Evolutionary conservation across 2,329 filamentous ascomycete species (phyloP).

Genomic region (Paraconiothyrium sp.): DNA sequence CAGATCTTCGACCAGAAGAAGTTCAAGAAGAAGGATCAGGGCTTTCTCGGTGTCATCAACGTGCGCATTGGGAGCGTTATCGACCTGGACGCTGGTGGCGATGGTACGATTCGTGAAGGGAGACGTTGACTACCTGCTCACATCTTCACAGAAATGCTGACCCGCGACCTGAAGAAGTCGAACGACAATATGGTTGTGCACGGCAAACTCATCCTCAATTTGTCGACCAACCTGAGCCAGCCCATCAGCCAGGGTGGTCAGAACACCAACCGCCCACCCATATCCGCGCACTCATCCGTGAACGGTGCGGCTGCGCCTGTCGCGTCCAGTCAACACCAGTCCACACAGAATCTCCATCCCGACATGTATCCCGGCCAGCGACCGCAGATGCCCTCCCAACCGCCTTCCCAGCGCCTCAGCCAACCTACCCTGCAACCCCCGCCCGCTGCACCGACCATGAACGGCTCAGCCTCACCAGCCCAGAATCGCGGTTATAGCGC

Average conservation of each 20-base stretch:
- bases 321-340: slow-evolving; percentile 53
- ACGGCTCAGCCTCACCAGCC: slow-evolving; percentile 48
- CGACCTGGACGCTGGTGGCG: slow-evolving; percentile 86
- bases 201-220: slow-evolving; percentile 94
- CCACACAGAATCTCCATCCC: slow-evolving; percentile 49
- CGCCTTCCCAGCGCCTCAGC: slow-evolving; percentile 38
- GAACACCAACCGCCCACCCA: slow-evolving; percentile 50
- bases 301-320: slow-evolving; percentile 47
- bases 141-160: slow-evolving; percentile 82
- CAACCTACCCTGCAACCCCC: slow-evolving; percentile 45
- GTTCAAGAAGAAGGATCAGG: slow-evolving; percentile 99
- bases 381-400: slow-evolving; percentile 33
- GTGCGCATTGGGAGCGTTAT: slow-evolving; percentile 94
- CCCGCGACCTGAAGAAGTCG: slow-evolving; percentile 94
- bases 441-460: slow-evolving; percentile 35
- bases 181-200: slow-evolving; percentile 98
- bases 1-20: slow-evolving; percentile 99
- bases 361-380: slow-evolving; percentile 49
- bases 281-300: slow-evolving; percentile 49
- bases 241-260: slow-evolving; percentile 68
- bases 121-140: slow-evolving; percentile 30
- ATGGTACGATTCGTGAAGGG: slow-evolving; percentile 69
- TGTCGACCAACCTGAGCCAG: slow-evolving; percentile 86
- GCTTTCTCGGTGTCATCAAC: slow-evolving; percentile 97
- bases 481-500: slow-evolving; percentile 74